phyloP scores from a whole-genome alignment of 176 grass and related monocot genomes.

The Lolium rigidum region DNA sequence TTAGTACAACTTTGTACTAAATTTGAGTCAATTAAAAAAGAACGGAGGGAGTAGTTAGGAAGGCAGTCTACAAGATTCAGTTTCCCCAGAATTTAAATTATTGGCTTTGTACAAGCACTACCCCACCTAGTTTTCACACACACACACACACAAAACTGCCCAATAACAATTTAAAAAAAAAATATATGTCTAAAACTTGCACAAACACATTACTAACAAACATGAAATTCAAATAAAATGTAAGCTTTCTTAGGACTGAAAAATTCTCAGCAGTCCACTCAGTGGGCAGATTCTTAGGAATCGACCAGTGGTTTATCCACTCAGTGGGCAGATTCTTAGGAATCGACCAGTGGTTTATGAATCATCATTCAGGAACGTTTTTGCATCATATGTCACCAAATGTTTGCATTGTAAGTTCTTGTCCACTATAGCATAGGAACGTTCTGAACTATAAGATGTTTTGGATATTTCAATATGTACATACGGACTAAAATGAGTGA shows the following conservation, averaged over 20 bases:
- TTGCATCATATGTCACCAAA: constrained; percentile 30
- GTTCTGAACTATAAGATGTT: too few relatives aligned
- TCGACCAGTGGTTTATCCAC: neutral
- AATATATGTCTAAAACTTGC: neutral
- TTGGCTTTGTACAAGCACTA: neutral
- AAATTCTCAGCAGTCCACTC: neutral
- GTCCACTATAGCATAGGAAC: constrained; percentile 8
- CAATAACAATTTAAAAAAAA: constrained; percentile 17
- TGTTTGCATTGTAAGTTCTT: neutral
- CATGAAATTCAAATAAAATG: constrained; percentile 6
- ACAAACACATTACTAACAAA: neutral
- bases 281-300: neutral
- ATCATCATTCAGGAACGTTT: constrained; percentile 17
- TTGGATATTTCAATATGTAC: too few relatives aligned
- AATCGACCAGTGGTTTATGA: neutral
- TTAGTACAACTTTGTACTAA: too few relatives aligned
- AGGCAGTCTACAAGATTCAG: neutral
- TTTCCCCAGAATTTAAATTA: neutral
- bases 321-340: neutral
- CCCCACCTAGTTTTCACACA: neutral
- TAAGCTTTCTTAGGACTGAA: neutral
- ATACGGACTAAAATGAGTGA: too few relatives aligned
- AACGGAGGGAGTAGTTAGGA: too few relatives aligned
- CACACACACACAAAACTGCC: neutral
- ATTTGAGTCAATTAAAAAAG: too few relatives aligned